A percentile compares a stretch with the other conserved stretches of the same genome.
phyloP scores from a whole-genome alignment of 2,329 filamentous ascomycete genomes.

The Zasmidium cellare region DNA sequence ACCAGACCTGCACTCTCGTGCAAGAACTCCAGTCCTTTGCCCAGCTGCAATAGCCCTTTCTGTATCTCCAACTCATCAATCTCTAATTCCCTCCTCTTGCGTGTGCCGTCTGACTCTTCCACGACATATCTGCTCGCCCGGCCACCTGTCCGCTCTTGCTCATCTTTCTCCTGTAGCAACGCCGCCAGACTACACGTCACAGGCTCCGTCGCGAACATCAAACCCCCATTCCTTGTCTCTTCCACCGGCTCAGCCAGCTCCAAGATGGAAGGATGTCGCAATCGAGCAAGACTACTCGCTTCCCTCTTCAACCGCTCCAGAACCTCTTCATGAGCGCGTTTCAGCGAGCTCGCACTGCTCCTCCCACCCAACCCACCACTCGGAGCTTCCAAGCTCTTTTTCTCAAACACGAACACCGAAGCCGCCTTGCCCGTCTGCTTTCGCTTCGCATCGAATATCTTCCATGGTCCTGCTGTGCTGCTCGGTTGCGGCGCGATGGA shows the following conservation, averaged over 20 bases:
- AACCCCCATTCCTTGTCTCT: conserved; percentile 83
- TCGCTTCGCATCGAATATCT: conserved; percentile 95
- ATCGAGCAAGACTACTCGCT: conserved; percentile 79
- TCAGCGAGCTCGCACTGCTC: conserved; percentile 68
- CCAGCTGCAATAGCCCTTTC: conserved; percentile 89
- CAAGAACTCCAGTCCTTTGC: conserved; percentile 90
- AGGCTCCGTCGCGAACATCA: conserved; percentile 94
- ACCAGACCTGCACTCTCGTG: conserved; percentile 93
- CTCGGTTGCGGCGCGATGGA: conserved; percentile 72
- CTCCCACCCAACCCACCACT: conserved; percentile 59
- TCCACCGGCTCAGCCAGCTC: conserved; percentile 95
- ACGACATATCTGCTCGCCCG: conserved; percentile 77
- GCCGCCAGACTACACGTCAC: conserved; percentile 86
- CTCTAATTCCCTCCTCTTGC: conserved; percentile 74
- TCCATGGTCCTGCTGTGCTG: conserved; percentile 90
- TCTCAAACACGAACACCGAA: conserved; percentile 93
- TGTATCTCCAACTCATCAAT: conserved; percentile 98
- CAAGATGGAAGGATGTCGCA: conserved; percentile 88
- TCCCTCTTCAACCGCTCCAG: conserved; percentile 89
- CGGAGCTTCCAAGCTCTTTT: conserved; percentile 75
- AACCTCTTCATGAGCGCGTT: conserved; percentile 83
- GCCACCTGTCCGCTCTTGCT: conserved; percentile 68
- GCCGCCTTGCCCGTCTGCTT: conserved; percentile 87
- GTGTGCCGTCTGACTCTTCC: conserved; percentile 73
- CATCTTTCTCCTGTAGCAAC: conserved; percentile 83